Conservation (phyloP, 2,329 filamentous ascomycete genomes). For the Colletotrichum liriopes region DNA sequence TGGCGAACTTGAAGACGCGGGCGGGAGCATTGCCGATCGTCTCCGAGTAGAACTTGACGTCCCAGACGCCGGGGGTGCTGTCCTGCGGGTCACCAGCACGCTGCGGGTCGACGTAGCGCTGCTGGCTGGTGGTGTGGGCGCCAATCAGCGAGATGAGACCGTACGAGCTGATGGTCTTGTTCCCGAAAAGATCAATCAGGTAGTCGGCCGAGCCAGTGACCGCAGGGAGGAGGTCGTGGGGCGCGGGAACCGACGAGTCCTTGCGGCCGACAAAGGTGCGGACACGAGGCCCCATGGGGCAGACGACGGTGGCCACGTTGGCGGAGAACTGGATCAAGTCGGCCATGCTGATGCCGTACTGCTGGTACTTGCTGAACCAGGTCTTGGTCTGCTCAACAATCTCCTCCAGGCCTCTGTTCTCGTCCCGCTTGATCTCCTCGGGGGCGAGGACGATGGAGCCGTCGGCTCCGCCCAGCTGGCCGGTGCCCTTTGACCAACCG, state of each 20-base stretch:
- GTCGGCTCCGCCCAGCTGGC: conserved; percentile 59
- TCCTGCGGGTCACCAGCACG: conserved; percentile 64
- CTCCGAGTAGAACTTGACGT: conserved; percentile 65
- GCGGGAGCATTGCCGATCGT: conserved; percentile 53
- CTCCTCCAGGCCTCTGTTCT: conserved; percentile 64
- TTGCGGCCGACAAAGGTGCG: conserved; percentile 66
- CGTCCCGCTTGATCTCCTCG: conserved; percentile 54
- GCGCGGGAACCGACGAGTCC: conserved; percentile 58
- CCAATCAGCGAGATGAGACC: conserved; percentile 69
- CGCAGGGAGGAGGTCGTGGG: conserved; percentile 60
- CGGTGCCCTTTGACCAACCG: conserved; percentile 56
- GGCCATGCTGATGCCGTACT: conserved; percentile 61
- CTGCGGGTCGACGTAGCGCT: conserved; percentile 59
- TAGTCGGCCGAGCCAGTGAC: conserved; percentile 59
- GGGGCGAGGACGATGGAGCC: conserved; percentile 59
- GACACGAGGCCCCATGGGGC: conserved; percentile 62
- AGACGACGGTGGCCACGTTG: conserved; percentile 64
- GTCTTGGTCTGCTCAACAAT: conserved; percentile 57
- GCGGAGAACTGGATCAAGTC: conserved; percentile 69
- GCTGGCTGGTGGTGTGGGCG: conserved; percentile 67
- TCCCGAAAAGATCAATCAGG: conserved; percentile 63
- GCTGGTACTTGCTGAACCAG: conserved; percentile 58
- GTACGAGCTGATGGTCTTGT: conserved; percentile 67
- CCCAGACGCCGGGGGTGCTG: conserved; percentile 67
- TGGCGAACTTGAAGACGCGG: conserved; percentile 59